Evolutionary conservation across 495 filamentous ascomycete species (phyloP), one percentile per base, ranked within the genome.

Genomic region (Aspergillus saccharolyticus): DNA sequence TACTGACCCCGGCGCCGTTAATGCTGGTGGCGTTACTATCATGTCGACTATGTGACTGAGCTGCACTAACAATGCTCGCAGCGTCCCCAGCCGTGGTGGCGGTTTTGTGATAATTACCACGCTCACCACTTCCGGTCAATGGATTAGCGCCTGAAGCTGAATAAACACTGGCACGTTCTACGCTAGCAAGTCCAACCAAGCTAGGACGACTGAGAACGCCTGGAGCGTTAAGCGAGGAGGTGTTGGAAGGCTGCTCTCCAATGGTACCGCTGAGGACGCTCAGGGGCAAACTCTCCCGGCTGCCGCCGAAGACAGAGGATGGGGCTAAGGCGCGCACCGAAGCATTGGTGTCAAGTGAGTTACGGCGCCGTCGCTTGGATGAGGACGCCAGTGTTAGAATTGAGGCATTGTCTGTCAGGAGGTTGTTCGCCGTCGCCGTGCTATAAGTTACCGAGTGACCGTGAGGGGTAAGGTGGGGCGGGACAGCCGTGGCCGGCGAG

Each of bases 371-470:
- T 24, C 88, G 83, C 69, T 97, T 96, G 19, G 91, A 96, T 0
- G 92, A 97, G 6, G 91, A 96, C 1, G 94, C 94, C n/a, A 98
- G 81, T 0, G 94, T 98, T 22, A 98, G 81, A 56, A 97, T 93
- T 17, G 91, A 96, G 0, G 94, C 94, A 67, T 98, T 92, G 66
- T 98, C 94, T 8, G 90, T 95, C 21, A 96, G 76, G 15, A 94
- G 79, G 67, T 91, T 91, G 73, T 97, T 96, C 44, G 94, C 94
- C 0, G 90, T 97, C 0, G 92, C 94, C 4, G 84, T 84, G 57
- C 75, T 86, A 72, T 98, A 98, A 4, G 92, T 96, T 28, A 86
- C 82, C 0, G 90, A 89, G 63, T 93, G 81, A 20, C 82, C 82
- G 16, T 82, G 75, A 48, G 83, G 81, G 2, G 81, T 78, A 3